Evolutionary conservation across 2,329 filamentous ascomycete species (phyloP), one percentile per base, ranked within the genome.

Genomic region (Fusarium austroafricanum): DNA sequence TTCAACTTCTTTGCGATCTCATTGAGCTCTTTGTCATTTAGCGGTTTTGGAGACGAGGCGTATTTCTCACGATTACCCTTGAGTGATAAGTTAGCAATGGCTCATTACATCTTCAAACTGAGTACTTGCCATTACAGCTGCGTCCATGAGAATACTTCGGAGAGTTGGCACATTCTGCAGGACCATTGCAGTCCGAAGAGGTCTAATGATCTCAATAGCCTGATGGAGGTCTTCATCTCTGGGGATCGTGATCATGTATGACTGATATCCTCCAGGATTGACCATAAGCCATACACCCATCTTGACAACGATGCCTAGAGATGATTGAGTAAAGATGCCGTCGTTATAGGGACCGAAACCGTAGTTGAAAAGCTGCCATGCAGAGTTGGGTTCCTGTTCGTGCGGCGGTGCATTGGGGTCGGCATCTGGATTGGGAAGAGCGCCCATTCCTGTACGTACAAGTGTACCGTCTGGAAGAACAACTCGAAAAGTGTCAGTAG

Each of bases 341-440:
- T 70, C 68, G 2, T 64, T 70, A 2, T 70, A 70, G 0, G 67
- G 67, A 1, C 67, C 64, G 10, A 68, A 66, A 2, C 67, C 60
- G 10, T 70, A 70, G 23, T 65, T 65, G 61, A 69, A 70, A 1
- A 69, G 39, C 26, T 69, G 67, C 66, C 67, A 70, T 1, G 67
- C 62, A 0, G 58, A 54, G 39, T 67, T 67, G 4, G 65, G 63
- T 12, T 67, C 63, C 38, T 67, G 65, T 5, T 67, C 58, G 9
- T 67, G 63, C 1, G 63, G 65, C 4, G 58, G 65, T 0, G 54
- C 64, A 4, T 61, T 68, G 18, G 53, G 64, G 4, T 68, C 46
- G 0, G 65, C 65, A 20, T 68, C 33, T 3, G 63, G 63, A 15
- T 69, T 69, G 3, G 67, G 67, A 0, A 70, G 55, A 5, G 68